These are phyloP conservation scores for Penicillium robsamsonii DNA, from an alignment of 495 filamentous ascomycete genomes.

Conservation along the genomic window DNA sequence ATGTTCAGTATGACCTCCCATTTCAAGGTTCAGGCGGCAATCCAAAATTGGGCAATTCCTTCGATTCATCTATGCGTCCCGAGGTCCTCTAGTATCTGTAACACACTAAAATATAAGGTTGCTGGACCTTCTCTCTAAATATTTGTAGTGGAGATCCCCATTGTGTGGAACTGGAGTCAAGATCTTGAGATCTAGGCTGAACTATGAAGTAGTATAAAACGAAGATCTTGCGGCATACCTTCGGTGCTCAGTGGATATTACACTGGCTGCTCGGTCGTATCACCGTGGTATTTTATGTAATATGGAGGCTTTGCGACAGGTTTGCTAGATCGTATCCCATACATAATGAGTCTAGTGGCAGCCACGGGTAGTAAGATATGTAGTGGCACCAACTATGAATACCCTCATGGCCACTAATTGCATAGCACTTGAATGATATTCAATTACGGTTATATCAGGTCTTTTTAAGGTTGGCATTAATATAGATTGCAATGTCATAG, in stretches of 20 bases:
- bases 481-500: background rate
- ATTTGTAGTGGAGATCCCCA: background rate
- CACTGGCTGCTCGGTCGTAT: background rate
- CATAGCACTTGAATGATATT: background rate
- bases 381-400: background rate
- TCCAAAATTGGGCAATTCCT: slow-evolving; percentile 33
- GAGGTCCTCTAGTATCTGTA: background rate
- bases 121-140: background rate
- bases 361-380: background rate
- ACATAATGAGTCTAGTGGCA: background rate
- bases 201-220: background rate
- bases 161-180: slow-evolving; percentile 7
- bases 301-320: background rate
- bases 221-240: background rate
- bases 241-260: background rate
- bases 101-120: slow-evolving; percentile 11
- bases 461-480: background rate
- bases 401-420: background rate
- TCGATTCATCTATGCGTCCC: background rate
- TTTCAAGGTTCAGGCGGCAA: slow-evolving; percentile 42
- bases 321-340: background rate
- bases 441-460: background rate
- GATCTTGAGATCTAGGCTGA: slow-evolving; percentile 7
- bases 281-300: background rate
- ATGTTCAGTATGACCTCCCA: slow-evolving; percentile 47